Conservation (phyloP, 2,329 filamentous ascomycete species). For the Aspergillus luchuensis region DNA sequence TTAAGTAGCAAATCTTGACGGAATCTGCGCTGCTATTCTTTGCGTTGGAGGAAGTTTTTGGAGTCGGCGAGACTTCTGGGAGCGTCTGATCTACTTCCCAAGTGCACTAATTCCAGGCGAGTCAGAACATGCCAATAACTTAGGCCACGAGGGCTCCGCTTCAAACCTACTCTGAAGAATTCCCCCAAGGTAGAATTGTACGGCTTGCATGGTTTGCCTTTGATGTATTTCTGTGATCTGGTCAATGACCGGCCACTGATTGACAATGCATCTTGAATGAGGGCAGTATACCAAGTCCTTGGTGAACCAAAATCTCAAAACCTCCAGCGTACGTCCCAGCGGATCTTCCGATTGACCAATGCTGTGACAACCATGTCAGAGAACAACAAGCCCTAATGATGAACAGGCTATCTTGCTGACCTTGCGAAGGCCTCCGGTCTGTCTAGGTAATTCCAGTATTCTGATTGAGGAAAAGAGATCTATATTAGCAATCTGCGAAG, state of each 20-base stretch:
- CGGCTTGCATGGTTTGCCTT: conserved; percentile 97
- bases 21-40: conserved; percentile 46
- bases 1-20: conserved; percentile 87
- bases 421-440: conserved; percentile 84
- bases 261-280: background rate
- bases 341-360: conserved; percentile 89
- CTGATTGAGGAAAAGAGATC: conserved; percentile 43
- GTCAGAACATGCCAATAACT: background rate
- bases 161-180: conserved; percentile 78
- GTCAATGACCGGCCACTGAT: conserved; percentile 21
- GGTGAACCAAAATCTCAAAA: conserved; percentile 96
- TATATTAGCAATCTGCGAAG: conserved; percentile 19
- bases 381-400: conserved; percentile 22
- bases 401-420: conserved; percentile 41
- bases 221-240: conserved; percentile 78
- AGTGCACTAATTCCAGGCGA: conserved; percentile 66
- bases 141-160: background rate
- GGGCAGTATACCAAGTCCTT: conserved; percentile 72
- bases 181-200: conserved; percentile 97
- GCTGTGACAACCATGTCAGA: conserved; percentile 50
- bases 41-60: conserved; percentile 36
- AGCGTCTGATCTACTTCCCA: conserved; percentile 87
- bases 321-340: conserved; percentile 90
- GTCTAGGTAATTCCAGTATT: conserved; percentile 99
- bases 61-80: conserved; percentile 57